Percentiles rank a stretch among this genome's conserved stretches.
Conservation (phyloP, 371 early-diverging fungal species). For the Massospora cicadina region DNA sequence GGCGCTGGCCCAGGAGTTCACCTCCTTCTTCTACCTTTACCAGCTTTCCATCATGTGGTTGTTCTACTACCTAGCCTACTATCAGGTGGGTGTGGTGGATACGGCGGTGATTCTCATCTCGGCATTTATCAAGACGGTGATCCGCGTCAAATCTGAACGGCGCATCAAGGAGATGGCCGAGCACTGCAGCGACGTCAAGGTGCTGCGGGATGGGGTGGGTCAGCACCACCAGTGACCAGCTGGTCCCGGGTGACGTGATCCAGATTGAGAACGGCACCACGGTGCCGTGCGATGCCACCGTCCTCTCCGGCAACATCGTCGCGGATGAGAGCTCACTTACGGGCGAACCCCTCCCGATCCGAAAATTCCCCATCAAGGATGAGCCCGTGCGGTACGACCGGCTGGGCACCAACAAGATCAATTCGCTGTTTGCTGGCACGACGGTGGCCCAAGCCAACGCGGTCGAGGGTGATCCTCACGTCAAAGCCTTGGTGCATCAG, state of each 20-base stretch:
- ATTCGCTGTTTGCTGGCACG: conserved; percentile 27
- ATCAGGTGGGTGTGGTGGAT: conserved; percentile 56
- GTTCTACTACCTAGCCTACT: conserved; percentile 56
- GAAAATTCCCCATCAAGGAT: conserved; percentile 30
- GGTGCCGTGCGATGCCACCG: conserved; percentile 42
- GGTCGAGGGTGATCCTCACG: conserved; percentile 5
- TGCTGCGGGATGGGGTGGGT: conserved; percentile 38
- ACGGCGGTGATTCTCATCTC: conserved; percentile 48
- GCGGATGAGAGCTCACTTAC: conserved; percentile 70
- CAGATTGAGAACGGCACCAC: conserved; percentile 29
- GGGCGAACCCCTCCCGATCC: conserved; percentile 57
- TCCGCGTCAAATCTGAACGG: conserved; percentile 38
- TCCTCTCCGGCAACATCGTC: conserved; percentile 34
- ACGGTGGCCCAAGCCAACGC: conserved; percentile 18
- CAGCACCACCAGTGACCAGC: conserved; percentile 24
- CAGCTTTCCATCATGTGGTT: conserved; percentile 53
- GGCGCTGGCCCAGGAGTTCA: conserved; percentile 33
- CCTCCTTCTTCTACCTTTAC: conserved; percentile 34
- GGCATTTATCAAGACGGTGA: conserved; percentile 43
- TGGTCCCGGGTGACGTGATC: conserved; percentile 52
- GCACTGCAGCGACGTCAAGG: conserved; percentile 20
- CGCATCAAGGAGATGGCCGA: conserved; percentile 50
- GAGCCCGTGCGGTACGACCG: conserved; percentile 17
- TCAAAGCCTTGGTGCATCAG: conserved; percentile 35
- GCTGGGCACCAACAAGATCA: conserved; percentile 19